Evolutionary conservation across 495 filamentous ascomycete species (phyloP).

Genomic region (Hypoxylon intermedium): DNA sequence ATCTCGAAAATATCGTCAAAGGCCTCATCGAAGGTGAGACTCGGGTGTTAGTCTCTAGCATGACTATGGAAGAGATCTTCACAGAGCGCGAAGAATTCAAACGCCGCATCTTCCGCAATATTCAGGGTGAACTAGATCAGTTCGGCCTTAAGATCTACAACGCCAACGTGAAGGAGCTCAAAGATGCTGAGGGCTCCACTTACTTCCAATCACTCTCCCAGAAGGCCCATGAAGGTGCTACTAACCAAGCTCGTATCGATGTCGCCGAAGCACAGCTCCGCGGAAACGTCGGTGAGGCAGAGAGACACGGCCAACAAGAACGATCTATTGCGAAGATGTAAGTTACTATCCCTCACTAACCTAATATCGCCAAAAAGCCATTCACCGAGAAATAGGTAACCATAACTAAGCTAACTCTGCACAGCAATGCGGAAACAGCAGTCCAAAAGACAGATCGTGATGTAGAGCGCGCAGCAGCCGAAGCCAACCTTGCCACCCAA

Average conservation of each 20-base stretch:
- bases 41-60: slow-evolving; percentile 74
- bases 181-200: slow-evolving; percentile 75
- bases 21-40: slow-evolving; percentile 90
- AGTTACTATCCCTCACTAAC: slow-evolving; percentile 1
- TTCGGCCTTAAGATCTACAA: slow-evolving; percentile 79
- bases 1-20: slow-evolving; percentile 85
- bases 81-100: slow-evolving; percentile 82
- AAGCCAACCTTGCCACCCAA: slow-evolving; percentile 71
- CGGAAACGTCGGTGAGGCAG: slow-evolving; percentile 80
- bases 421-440: slow-evolving; percentile 71
- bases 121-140: slow-evolving; percentile 75
- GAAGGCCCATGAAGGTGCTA: slow-evolving; percentile 83
- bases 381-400: too few relatives aligned
- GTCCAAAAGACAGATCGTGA: slow-evolving; percentile 84
- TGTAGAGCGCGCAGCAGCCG: slow-evolving; percentile 76
- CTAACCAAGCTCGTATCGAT: slow-evolving; percentile 78
- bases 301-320: slow-evolving; percentile 77
- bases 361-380: too few relatives aligned
- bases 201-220: slow-evolving; percentile 80
- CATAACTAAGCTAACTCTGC: background rate
- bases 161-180: slow-evolving; percentile 82
- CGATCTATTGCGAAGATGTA: slow-evolving; percentile 80
- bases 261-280: slow-evolving; percentile 79
- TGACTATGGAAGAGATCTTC: slow-evolving; percentile 91
- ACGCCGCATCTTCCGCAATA: slow-evolving; percentile 75